Percentiles rank a stretch among this genome's conserved stretches.
These are phyloP conservation scores for Cryptosporidium tyzzeri DNA, from an alignment of 169 alveolate species.

Conservation along the genomic window DNA sequence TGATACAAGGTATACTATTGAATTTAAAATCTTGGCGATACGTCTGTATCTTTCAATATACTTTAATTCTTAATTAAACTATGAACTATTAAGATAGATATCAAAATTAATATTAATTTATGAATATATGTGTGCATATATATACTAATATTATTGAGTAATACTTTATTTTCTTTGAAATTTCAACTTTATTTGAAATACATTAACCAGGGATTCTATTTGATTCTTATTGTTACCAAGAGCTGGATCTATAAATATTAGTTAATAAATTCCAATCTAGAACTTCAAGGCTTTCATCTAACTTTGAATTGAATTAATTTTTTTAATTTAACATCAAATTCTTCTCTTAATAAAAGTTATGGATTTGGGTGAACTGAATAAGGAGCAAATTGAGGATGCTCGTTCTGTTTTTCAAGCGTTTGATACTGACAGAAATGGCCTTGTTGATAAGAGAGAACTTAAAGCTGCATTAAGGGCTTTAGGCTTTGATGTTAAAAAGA, in stretches of 20 bases:
- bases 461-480: slow-evolving; percentile 90
- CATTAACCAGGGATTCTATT: not conserved
- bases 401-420: slow-evolving; percentile 88
- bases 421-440: slow-evolving; percentile 88
- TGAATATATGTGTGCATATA: not conserved
- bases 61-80: too few species aligned
- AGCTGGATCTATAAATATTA: not conserved
- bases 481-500: slow-evolving; percentile 90
- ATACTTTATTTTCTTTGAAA: not conserved
- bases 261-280: not conserved
- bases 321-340: not conserved
- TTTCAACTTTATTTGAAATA: too few species aligned
- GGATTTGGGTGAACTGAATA: slow-evolving; percentile 82
- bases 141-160: not conserved
- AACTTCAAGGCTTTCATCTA: not conserved
- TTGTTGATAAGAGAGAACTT: slow-evolving; percentile 88
- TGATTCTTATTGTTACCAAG: not conserved
- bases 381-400: slow-evolving; percentile 88
- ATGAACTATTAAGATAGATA: not conserved
- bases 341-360: not conserved
- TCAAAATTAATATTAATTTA: not conserved
- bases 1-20: not conserved
- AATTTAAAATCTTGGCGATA: not conserved
- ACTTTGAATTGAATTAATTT: too few species aligned
- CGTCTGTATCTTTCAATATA: too few species aligned